Percentiles rank a stretch among this genome's conserved stretches.
phyloP scores from a whole-genome alignment of 176 grass and related monocot species.

The Triticum timopheevii region DNA sequence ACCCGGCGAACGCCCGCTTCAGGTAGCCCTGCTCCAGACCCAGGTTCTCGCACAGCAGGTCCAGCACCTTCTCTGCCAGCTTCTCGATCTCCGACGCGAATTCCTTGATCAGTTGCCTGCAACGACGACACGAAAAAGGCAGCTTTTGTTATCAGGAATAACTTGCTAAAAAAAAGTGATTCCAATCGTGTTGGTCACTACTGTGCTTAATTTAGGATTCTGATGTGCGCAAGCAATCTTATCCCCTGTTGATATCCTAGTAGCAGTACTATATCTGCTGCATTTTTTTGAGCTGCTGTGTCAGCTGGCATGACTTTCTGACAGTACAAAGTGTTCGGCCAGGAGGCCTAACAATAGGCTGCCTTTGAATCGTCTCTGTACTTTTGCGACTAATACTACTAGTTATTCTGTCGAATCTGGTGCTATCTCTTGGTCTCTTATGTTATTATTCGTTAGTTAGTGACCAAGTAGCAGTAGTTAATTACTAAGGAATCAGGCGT shows the following conservation, averaged over 20 bases:
- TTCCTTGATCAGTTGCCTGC: constrained; percentile 60
- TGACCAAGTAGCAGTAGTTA: neutral
- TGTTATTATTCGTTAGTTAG: neutral
- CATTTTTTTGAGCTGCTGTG: neutral
- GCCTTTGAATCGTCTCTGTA: neutral
- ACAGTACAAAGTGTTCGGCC: neutral
- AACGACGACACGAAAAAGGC: neutral
- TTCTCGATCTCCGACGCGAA: constrained; percentile 68
- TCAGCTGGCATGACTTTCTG: constrained; percentile 7
- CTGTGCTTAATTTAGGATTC: neutral
- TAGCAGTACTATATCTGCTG: neutral
- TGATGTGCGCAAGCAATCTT: neutral
- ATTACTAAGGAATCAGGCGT: neutral
- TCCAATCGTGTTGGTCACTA: constrained; percentile 9
- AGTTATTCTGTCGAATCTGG: neutral
- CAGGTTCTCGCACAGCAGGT: constrained; percentile 83
- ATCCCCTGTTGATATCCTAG: neutral
- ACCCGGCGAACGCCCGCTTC: constrained; percentile 59
- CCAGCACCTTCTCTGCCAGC: constrained; percentile 66
- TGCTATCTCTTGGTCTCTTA: neutral
- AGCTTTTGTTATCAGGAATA: neutral
- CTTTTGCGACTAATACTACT: neutral
- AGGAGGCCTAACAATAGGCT: constrained; percentile 17
- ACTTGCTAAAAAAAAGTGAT: neutral
- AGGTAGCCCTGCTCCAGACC: constrained; percentile 71